These are phyloP conservation scores for Naumovozyma castellii DNA, from an alignment of 805 yeast genomes.

Conservation along the genomic window DNA sequence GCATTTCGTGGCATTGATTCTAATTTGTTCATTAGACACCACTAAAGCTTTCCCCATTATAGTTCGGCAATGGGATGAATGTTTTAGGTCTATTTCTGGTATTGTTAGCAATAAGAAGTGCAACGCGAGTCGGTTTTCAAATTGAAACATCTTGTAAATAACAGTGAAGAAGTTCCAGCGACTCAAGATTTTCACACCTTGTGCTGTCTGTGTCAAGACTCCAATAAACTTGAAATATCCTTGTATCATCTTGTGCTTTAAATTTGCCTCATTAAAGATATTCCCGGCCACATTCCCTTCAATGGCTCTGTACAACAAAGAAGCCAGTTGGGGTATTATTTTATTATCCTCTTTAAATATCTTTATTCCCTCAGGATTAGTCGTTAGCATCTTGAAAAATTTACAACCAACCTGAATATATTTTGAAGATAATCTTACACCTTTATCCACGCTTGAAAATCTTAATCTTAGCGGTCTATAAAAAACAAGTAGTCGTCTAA, in stretches of 20 bases:
- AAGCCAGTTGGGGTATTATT: conserved; percentile 78
- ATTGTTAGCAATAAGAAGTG: conserved; percentile 50
- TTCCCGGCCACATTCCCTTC: conserved; percentile 45
- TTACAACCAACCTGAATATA: conserved; percentile 70
- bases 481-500: conserved; percentile 76
- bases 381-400: conserved; percentile 55
- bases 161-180: conserved; percentile 82
- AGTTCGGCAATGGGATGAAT: conserved; percentile 58
- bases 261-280: conserved; percentile 49
- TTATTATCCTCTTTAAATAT: conserved; percentile 59
- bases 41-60: conserved; percentile 57
- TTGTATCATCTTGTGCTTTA: conserved; percentile 54
- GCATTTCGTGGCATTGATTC: conserved; percentile 47
- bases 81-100: conserved; percentile 48
- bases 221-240: conserved; percentile 82
- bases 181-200: conserved; percentile 62
- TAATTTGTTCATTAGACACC: conserved; percentile 41
- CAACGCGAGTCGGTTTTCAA: conserved; percentile 40
- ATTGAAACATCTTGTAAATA: conserved; percentile 58
- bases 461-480: conserved; percentile 86
- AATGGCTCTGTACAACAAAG: conserved; percentile 49
- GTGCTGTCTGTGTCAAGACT: conserved; percentile 45
- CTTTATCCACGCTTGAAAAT: conserved; percentile 46
- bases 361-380: conserved; percentile 54
- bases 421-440: conserved; percentile 40